Conservation (phyloP, 208 protist genomes). For the Balamuthia mandrillaris region DNA sequence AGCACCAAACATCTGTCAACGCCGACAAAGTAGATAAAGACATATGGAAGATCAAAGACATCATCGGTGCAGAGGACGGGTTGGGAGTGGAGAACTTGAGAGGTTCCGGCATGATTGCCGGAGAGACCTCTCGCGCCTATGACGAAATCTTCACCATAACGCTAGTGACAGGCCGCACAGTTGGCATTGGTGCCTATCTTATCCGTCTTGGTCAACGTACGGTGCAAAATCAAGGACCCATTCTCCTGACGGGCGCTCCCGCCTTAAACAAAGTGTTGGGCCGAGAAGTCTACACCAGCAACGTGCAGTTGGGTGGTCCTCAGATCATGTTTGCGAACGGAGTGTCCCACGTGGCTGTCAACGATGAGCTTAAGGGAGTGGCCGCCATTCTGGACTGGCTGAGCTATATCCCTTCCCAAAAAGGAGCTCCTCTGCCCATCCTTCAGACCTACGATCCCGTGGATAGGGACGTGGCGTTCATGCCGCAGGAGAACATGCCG, state of each 20-base stretch:
- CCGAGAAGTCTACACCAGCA: conserved; percentile 92
- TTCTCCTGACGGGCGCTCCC: conserved; percentile 90
- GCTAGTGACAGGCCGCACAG: conserved; percentile 90
- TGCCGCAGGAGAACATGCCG: conserved; percentile 66
- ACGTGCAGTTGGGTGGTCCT: conserved; percentile 92
- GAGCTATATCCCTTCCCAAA: neutral
- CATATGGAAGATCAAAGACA: conserved; percentile 82
- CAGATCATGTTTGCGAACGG: conserved; percentile 96
- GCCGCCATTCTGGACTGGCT: conserved; percentile 49
- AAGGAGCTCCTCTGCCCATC: neutral
- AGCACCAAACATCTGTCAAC: conserved; percentile 51
- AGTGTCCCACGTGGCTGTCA: conserved; percentile 83
- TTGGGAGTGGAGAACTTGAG: conserved; percentile 96
- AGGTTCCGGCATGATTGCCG: conserved; percentile 92
- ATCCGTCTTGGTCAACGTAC: conserved; percentile 93
- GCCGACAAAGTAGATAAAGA: conserved; percentile 58
- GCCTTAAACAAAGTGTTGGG: conserved; percentile 89
- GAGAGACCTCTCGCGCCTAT: conserved; percentile 94
- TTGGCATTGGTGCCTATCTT: conserved; percentile 97
- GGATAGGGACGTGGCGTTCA: conserved; percentile 60
- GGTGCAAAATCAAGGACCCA: conserved; percentile 87
- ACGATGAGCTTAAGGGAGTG: conserved; percentile 81
- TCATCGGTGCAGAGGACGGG: conserved; percentile 89
- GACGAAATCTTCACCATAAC: conserved; percentile 94
- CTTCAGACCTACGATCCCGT: conserved; percentile 33